A percentile compares a stretch with the other conserved stretches of the same genome.
phyloP scores from a whole-genome alignment of 2,329 filamentous ascomycete species.

The Domatiomyces catenatus region DNA sequence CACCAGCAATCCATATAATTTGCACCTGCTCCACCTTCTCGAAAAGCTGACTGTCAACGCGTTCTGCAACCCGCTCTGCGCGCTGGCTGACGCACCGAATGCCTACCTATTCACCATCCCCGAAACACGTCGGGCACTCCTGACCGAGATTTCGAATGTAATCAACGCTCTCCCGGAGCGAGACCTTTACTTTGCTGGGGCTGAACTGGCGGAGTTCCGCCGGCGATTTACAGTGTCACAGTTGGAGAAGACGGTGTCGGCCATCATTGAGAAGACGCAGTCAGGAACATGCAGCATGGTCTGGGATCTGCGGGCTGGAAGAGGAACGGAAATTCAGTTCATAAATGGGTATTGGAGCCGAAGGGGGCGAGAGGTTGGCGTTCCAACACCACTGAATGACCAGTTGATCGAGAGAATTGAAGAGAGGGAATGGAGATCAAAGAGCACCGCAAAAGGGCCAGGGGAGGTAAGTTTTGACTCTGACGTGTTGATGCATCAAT shows the following conservation, averaged over 20 bases:
- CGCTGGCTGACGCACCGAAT: conserved; percentile 5
- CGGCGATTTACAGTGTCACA: no score
- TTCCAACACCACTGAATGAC: no score
- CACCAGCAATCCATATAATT: background rate
- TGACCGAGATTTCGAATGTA: conserved; percentile 13
- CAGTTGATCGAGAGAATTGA: no score
- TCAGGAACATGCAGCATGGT: conserved; percentile 12
- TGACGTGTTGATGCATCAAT: no score
- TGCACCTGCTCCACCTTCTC: conserved; percentile 10
- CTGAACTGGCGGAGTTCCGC: no score
- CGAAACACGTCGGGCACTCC: conserved; percentile 3
- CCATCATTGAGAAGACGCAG: conserved; percentile 7
- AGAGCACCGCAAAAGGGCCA: no score
- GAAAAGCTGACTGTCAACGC: conserved; percentile 14
- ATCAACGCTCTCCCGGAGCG: conserved; percentile 4
- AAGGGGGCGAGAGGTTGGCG: conserved; percentile 1
- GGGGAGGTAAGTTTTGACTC: no score
- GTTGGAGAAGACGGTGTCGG: conserved; percentile 5
- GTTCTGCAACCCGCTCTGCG: conserved; percentile 13
- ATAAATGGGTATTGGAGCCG: conserved; percentile 13
- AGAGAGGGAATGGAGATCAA: no score
- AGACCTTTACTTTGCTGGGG: no score
- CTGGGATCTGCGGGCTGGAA: conserved; percentile 9
- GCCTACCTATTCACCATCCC: conserved; percentile 9
- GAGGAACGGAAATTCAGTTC: conserved; percentile 11